A percentile compares a stretch with the other conserved stretches of the same genome.
These are phyloP conservation scores for Globisporangium echinulatum DNA, from an alignment of 352 stramenopile genomes.

Conservation along the genomic window DNA sequence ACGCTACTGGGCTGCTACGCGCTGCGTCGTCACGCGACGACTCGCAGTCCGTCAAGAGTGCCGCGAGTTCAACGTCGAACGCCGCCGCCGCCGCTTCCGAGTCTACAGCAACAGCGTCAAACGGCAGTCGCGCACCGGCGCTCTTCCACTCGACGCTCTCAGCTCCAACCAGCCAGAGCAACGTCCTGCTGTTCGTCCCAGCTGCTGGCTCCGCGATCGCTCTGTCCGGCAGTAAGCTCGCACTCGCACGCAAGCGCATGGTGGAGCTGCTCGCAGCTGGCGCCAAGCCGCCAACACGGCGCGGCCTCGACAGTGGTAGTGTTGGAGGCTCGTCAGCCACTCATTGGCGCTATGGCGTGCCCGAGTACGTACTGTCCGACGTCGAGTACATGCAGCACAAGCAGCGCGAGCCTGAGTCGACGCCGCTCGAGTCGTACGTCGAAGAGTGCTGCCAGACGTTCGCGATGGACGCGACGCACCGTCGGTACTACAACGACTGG, in stretches of 20 bases:
- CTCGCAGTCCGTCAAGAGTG: constrained; percentile 13
- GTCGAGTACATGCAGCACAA: constrained; percentile 65
- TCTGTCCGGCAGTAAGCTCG: constrained; percentile 54
- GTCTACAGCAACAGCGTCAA: neutral
- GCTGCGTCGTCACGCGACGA: constrained; percentile 16
- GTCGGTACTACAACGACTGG: constrained; percentile 52
- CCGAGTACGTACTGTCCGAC: constrained; percentile 72
- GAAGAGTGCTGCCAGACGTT: constrained; percentile 76
- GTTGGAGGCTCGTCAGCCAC: too few species aligned
- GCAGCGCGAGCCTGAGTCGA: constrained; percentile 41
- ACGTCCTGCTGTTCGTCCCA: constrained; percentile 71
- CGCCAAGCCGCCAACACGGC: constrained; percentile 46
- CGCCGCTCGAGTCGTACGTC: constrained; percentile 60
- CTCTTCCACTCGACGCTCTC: constrained; percentile 22
- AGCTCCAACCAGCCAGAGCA: constrained; percentile 18
- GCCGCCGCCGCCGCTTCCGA: neutral
- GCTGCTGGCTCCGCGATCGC: constrained; percentile 60
- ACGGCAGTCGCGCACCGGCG: constrained; percentile 19
- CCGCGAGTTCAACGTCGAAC: constrained; percentile 21
- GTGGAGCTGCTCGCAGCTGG: constrained; percentile 41
- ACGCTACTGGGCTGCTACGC: constrained; percentile 17
- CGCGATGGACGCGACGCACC: constrained; percentile 76
- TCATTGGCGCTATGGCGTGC: constrained; percentile 56
- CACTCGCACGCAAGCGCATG: constrained; percentile 51
- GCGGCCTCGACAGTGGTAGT: constrained; percentile 12